Percentiles rank a stretch among this genome's conserved stretches.
phyloP scores from a whole-genome alignment of 2,329 filamentous ascomycete species.

The Emmonsia crescens region DNA sequence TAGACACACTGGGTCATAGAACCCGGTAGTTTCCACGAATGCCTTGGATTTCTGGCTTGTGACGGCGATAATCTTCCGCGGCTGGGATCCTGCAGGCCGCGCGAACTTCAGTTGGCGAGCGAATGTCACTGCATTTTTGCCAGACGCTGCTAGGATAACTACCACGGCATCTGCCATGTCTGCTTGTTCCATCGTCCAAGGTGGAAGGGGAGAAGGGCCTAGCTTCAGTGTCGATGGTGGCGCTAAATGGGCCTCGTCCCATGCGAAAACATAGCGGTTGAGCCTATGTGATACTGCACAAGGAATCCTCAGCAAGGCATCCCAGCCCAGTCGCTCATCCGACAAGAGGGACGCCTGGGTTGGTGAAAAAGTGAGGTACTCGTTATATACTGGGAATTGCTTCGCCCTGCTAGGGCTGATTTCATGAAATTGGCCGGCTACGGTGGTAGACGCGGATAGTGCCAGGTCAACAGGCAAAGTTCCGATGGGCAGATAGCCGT shows the following conservation, averaged over 20 bases:
- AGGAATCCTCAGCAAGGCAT: conserved; percentile 1
- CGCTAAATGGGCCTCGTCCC: conserved; percentile 6
- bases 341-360: conserved; percentile 1
- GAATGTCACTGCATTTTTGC: conserved; percentile 17
- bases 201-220: conserved; percentile 4
- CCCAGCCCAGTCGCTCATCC: conserved; percentile 13
- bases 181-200: conserved; percentile 15
- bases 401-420: conserved; percentile 14
- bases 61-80: conserved; percentile 14
- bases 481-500: conserved; percentile 18
- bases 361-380: conserved; percentile 8
- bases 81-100: conserved; percentile 11
- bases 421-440: conserved; percentile 13
- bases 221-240: conserved; percentile 7
- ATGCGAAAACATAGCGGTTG: conserved; percentile 18
- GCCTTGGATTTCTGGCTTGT: conserved; percentile 14
- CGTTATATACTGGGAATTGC: conserved; percentile 18
- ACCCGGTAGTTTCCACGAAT: conserved; percentile 4
- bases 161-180: conserved; percentile 13
- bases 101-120: conserved; percentile 15
- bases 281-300: conserved; percentile 3
- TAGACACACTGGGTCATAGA: neutral
- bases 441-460: conserved; percentile 8
- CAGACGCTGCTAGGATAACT: conserved; percentile 16
- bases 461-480: conserved; percentile 17